Evolutionary conservation across 1,139 yeast genomes (phyloP), one percentile per base, ranked within the genome.

Genomic region (Scheffersomyces lignicola): DNA sequence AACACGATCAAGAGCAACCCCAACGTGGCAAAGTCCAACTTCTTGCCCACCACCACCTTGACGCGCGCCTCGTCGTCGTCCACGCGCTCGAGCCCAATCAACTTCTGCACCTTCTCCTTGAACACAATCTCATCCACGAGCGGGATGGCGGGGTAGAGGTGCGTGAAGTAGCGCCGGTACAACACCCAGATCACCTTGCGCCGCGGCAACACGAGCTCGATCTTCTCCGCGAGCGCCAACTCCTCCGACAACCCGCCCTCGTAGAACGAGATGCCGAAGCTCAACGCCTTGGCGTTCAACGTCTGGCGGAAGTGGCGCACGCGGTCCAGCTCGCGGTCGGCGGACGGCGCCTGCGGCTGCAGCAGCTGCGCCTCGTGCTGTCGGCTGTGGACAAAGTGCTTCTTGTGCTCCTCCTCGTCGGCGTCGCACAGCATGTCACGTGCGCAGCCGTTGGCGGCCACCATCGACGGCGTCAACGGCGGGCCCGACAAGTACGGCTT

Each of bases 101-200:
- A 44, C 26, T 45, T 43, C 3, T 43, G 37, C 5, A 61, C 37
- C 20, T 48, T 40, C 10, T 35, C 38, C 30, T 46, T 47, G 29
- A 62, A 55, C 2, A 48, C 51, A 14, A 37, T 45, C 45, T 78
- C 77, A 40, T 76, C 80, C 7, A 77, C 32, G 33, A 67, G 59
- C 2, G 83, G 82, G 38, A 63, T 48, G 32, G 69, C 60, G 0
- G 74, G 73, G 40, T 73, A 73, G 9, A 74, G 60, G 20, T 60
- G 57, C 2, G 49, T 47, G 49, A 76, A 76, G 44, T 63, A 78
- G 18, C 73, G 50, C 21, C 66, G 61, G n/a, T 75, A 48, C 3
- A 71, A 58, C 22, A 63, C 44, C 80, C 80, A 75, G 3, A 74
- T 46, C 2, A 65, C 62, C 36, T 59, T 65, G 28, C 56, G 64